A percentile compares a stretch with the other conserved stretches of the same genome.
Evolutionary conservation across 1,284 basidiomycete genomes (phyloP).

Genomic region (Vanrija humicola): DNA sequence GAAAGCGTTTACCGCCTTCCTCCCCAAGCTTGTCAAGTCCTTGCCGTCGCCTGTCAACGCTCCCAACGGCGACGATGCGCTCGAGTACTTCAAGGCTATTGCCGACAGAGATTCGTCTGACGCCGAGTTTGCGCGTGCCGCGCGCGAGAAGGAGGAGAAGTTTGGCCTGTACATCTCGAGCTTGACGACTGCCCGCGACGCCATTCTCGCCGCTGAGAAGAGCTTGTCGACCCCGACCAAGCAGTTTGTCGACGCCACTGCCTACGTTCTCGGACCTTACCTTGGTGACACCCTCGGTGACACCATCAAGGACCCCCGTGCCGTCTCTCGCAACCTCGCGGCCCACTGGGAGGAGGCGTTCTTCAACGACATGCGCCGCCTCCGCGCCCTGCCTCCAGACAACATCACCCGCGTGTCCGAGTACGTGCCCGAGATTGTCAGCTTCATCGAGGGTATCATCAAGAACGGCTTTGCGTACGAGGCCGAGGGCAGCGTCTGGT

Average conservation of each 20-base stretch:
- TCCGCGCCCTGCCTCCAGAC: constrained; percentile 83
- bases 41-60: constrained; percentile 58
- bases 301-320: constrained; percentile 74
- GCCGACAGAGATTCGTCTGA: constrained; percentile 52
- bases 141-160: constrained; percentile 76
- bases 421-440: constrained; percentile 91
- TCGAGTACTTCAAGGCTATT: constrained; percentile 54
- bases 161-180: constrained; percentile 80
- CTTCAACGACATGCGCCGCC: constrained; percentile 86
- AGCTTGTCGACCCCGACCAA: constrained; percentile 52
- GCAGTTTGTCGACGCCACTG: constrained; percentile 65
- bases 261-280: constrained; percentile 68
- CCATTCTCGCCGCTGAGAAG: constrained; percentile 35
- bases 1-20: constrained; percentile 53
- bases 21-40: constrained; percentile 60
- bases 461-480: constrained; percentile 89
- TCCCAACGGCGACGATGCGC: constrained; percentile 55
- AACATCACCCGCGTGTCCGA: constrained; percentile 93
- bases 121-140: constrained; percentile 61
- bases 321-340: constrained; percentile 78
- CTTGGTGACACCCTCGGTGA: constrained; percentile 76
- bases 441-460: constrained; percentile 82
- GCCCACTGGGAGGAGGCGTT: constrained; percentile 87
- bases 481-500: constrained; percentile 86
- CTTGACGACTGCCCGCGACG: constrained; percentile 56